A percentile compares a stretch with the other conserved stretches of the same genome.
Conservation (phyloP, 495 filamentous ascomycete species). For the Penicillium subrubescens region DNA sequence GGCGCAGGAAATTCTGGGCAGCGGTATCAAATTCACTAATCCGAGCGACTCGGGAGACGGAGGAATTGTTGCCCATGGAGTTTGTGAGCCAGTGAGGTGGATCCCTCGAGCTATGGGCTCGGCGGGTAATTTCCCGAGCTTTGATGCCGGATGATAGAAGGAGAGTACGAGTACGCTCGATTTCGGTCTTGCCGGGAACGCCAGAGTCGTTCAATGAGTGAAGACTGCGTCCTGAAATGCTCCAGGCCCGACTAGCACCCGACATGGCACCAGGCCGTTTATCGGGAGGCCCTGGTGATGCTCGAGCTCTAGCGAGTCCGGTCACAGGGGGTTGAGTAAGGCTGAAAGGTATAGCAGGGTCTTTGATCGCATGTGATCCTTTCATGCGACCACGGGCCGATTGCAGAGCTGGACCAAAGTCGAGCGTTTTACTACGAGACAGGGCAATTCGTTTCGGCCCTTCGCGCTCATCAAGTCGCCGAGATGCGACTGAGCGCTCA, state of each 20-base stretch:
- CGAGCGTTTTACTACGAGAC: constrained; percentile 27
- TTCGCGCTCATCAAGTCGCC: constrained; percentile 14
- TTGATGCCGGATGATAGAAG: constrained; percentile 84
- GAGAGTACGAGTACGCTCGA: constrained; percentile 71
- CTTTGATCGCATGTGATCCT: constrained; percentile 31
- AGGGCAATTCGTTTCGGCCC: constrained; percentile 11
- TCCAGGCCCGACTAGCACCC: constrained; percentile 54
- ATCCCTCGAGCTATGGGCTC: constrained; percentile 54
- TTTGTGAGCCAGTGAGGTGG: constrained; percentile 44
- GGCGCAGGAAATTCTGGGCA: constrained; percentile 59
- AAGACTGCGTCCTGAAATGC: constrained; percentile 64
- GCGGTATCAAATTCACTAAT: constrained; percentile 70
- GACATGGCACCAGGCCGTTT: constrained; percentile 27
- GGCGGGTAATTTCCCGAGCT: constrained; percentile 72
- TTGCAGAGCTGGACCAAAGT: constrained; percentile 34
- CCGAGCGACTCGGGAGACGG: constrained; percentile 54
- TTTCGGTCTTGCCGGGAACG: constrained; percentile 59
- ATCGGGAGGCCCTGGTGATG: constrained; percentile 30
- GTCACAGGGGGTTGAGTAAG: constrained; percentile 47
- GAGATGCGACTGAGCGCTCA: constrained; percentile 11
- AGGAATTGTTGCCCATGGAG: constrained; percentile 25
- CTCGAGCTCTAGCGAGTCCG: constrained; percentile 48
- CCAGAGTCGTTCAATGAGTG: constrained; percentile 37
- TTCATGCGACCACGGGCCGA: constrained; percentile 28
- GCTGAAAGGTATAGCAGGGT: constrained; percentile 35